Evolutionary conservation across 2,329 filamentous ascomycete species (phyloP), one percentile per base, ranked within the genome.

Genomic region (Botryosphaeria agaves): DNA sequence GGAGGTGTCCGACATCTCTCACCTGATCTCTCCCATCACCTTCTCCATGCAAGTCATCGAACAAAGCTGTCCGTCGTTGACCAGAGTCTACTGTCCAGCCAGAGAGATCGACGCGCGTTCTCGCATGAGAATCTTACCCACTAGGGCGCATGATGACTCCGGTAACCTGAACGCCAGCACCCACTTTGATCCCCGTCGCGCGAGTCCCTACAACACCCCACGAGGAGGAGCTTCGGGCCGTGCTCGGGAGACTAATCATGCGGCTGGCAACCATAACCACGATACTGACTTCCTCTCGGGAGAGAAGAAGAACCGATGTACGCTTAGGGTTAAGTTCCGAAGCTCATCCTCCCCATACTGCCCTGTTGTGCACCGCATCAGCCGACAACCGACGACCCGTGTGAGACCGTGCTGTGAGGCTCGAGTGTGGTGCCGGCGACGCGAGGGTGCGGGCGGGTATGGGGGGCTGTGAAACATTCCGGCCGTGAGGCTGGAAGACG

Each of bases 281-380:
- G 79, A 84, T 47, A 66, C 78, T 80, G 32, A 36, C 40, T n/a
- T 21, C 7, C 19, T 29, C n/a, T 29, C 15, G 12, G 16, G 20
- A 35, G 36, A 34, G 34, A n/a, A 32, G n/a, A 21, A 42, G 49
- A 72, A 74, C 81, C 79, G 78, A 72, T 62, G 55, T 61, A 56
- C 61, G 62, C 68, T 79, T 93, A 93, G 85, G 85, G 85, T 92
- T 93, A 92, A 85, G 74, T 80, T 80, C 76, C 76, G 71, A 72
- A 57, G 57, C 55, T 57, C 58, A 59, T 69, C 72, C 66, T 61
- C 63, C 52, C 52, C 53, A 19, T 25, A 16, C 14, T 16, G 46
- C 45, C 26, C 4, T 18, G 14, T 17, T 33, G 14, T 28, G 26
- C 12, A 34, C 33, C 38, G 34, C 40, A 39, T 43, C 39, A 36